Evolutionary conservation across 2,329 filamentous ascomycete genomes (phyloP).

Genomic region (Coniochaeta ligniaria): DNA sequence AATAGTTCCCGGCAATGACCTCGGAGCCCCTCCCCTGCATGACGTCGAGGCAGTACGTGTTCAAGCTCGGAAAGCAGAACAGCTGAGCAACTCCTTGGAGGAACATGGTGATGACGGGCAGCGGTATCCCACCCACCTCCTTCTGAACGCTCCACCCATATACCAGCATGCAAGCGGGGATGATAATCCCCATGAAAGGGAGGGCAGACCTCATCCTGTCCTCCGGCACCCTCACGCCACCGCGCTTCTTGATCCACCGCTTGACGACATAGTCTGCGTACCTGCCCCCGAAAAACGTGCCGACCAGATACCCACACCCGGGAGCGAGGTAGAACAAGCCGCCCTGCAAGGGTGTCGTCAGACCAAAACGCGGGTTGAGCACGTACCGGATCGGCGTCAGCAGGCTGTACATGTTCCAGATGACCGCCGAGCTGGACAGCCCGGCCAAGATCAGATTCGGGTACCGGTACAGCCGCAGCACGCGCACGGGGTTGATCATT

Average conservation of each 20-base stretch:
- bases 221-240: slow-evolving; percentile 56
- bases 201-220: slow-evolving; percentile 59
- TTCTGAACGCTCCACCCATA: slow-evolving; percentile 53
- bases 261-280: slow-evolving; percentile 61
- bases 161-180: slow-evolving; percentile 59
- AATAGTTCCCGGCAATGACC: slow-evolving; percentile 75
- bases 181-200: slow-evolving; percentile 50
- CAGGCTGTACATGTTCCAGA: slow-evolving; percentile 67
- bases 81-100: slow-evolving; percentile 61
- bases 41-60: slow-evolving; percentile 74
- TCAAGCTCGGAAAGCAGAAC: slow-evolving; percentile 62
- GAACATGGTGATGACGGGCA: slow-evolving; percentile 62
- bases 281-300: slow-evolving; percentile 61
- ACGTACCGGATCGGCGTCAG: slow-evolving; percentile 64
- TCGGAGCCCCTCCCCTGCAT: slow-evolving; percentile 66
- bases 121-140: slow-evolving; percentile 30
- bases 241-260: slow-evolving; percentile 47
- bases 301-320: slow-evolving; percentile 57
- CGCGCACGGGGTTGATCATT: slow-evolving; percentile 54
- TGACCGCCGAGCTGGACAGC: slow-evolving; percentile 50
- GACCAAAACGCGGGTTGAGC: slow-evolving; percentile 61
- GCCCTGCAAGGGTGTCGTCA: slow-evolving; percentile 55
- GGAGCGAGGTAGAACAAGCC: slow-evolving; percentile 67
- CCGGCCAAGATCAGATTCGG: slow-evolving; percentile 56
- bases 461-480: slow-evolving; percentile 51